Evolutionary conservation across 2,329 filamentous ascomycete species (phyloP), one percentile per base, ranked within the genome.

Genomic region (Coniochaeta sp.): DNA sequence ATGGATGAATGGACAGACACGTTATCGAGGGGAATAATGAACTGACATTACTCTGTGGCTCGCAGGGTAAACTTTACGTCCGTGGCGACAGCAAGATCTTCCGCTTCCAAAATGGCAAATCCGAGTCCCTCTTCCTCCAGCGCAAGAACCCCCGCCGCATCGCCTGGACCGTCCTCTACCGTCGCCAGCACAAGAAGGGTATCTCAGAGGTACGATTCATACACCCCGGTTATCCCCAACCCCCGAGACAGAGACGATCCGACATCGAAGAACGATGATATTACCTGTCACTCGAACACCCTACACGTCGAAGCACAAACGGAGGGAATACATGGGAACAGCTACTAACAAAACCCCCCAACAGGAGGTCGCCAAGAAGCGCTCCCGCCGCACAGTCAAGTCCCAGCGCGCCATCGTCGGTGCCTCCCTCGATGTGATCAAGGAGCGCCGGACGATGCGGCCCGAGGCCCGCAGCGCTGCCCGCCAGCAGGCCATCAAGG

Each of bases 61-160:
- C 68, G 71, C 73, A 97, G 94, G 94, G 94, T 82, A 97, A 97
- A 84, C 88, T 99, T 81, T 99, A 92, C 82, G 82, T 99, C 84
- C 91, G 94, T 78, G 91, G 92, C 73, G 94, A 99, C 85, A 95
- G 89, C 91, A 99, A 97, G 85, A 86, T 97, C 83, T 99, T 99
- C 89, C 91, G 94, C 74, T 99, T 99, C 89, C 91, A 96, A 80
- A 96, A 95, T 80, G 91, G 94, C 82, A 99, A 99, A 83, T 92
- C 90, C 78, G 94, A 99, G 82, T 96, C 91, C 65, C 89, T 99
- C 65, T 99, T 99, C 86, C 89, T 97, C 67, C 94, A 99, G 85
- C 92, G 94, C 84, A 99, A 99, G 90, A 99, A 99, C 86, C 94
- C 94, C 74, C 92, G 94, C 77, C 91, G 92, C 75, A 97, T 99